These are phyloP conservation scores for Suillus placidus DNA, from an alignment of 768 basidiomycete species.

Conservation along the genomic window DNA sequence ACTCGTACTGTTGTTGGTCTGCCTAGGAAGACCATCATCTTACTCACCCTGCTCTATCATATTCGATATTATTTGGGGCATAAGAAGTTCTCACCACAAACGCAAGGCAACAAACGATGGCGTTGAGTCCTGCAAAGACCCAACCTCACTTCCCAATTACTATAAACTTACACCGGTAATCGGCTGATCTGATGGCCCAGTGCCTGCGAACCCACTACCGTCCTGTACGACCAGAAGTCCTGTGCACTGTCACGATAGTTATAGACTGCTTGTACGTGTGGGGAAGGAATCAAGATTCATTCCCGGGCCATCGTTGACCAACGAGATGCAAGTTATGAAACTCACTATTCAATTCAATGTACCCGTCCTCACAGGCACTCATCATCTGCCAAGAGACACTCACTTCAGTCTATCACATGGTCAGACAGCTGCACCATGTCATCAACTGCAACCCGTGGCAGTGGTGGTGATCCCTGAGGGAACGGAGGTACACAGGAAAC, in stretches of 20 bases:
- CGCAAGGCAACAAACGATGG: background rate
- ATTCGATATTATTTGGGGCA: background rate
- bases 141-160: background rate
- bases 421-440: background rate
- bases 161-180: background rate
- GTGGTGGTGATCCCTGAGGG: background rate
- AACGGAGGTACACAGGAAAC: background rate
- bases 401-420: background rate
- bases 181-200: background rate
- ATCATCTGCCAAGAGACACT: background rate
- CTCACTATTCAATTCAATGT: background rate
- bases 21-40: background rate
- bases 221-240: background rate
- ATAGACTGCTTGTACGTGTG: background rate
- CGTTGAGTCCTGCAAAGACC: background rate
- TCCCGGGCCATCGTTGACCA: background rate
- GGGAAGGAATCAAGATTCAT: background rate
- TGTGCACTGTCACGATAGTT: background rate
- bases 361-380: background rate
- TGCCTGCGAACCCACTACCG: background rate
- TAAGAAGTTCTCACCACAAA: background rate
- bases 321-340: background rate
- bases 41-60: background rate
- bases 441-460: background rate
- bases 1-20: background rate